phyloP scores from a whole-genome alignment of 2,329 filamentous ascomycete species.

The Colletotrichum sp. region DNA sequence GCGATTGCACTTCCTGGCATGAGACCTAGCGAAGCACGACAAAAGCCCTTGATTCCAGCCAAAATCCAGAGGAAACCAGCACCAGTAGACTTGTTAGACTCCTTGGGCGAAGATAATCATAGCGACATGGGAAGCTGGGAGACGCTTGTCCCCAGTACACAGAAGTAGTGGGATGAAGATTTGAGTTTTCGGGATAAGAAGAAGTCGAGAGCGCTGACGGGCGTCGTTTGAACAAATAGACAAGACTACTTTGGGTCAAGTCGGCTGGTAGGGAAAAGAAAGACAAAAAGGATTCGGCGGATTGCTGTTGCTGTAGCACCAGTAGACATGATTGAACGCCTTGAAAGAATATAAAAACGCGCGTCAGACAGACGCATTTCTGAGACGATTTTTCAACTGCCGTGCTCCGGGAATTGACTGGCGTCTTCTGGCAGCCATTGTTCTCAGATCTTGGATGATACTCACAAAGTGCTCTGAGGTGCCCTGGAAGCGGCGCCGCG shows the following conservation, averaged over 20 bases:
- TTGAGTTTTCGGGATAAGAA: neutral
- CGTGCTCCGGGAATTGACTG: neutral
- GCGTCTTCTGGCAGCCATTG: neutral
- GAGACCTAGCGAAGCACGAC: slow-evolving; percentile 4
- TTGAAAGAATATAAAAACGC: neutral
- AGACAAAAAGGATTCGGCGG: neutral
- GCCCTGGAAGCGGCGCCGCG: neutral
- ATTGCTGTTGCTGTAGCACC: neutral
- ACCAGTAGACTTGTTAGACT: slow-evolving; percentile 48
- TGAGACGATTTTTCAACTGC: neutral
- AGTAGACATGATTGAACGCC: neutral
- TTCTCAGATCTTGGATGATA: neutral
- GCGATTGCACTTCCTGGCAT: slow-evolving; percentile 19
- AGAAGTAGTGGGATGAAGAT: neutral
- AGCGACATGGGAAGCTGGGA: slow-evolving; percentile 59
- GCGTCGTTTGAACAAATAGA: neutral
- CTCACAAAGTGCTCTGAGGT: neutral
- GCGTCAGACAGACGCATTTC: neutral
- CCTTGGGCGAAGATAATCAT: slow-evolving; percentile 50
- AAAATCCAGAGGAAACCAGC: slow-evolving; percentile 26
- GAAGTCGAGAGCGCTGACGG: neutral
- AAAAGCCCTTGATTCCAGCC: slow-evolving; percentile 12
- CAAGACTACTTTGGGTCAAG: neutral
- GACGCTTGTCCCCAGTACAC: slow-evolving; percentile 53
- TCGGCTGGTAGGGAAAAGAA: neutral